These are phyloP conservation scores for Periconia macrospinosa DNA, from an alignment of 2,329 filamentous ascomycete genomes.

Conservation along the genomic window DNA sequence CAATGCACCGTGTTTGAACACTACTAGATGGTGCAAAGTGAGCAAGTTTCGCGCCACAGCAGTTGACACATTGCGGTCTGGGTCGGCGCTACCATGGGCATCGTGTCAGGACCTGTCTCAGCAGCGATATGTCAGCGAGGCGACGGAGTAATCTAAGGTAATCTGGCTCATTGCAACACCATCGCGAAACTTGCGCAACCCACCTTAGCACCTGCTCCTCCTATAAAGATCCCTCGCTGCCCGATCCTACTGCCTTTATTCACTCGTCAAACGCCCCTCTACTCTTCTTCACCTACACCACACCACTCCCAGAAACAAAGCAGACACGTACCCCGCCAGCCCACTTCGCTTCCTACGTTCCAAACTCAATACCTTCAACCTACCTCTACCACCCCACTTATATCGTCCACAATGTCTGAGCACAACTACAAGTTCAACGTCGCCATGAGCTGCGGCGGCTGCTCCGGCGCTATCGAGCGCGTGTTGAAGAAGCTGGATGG, in stretches of 20 bases:
- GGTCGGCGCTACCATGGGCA: constrained; percentile 16
- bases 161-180: constrained; percentile 35
- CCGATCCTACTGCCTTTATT: not conserved
- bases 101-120: constrained; percentile 27
- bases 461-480: constrained; percentile 89
- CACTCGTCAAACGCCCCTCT: not conserved
- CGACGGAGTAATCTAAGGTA: constrained; percentile 29
- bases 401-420: constrained; percentile 60
- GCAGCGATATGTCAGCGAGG: constrained; percentile 34
- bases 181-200: constrained; percentile 38
- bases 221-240: constrained; percentile 4
- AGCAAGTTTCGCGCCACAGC: constrained; percentile 40
- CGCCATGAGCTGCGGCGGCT: constrained; percentile 92
- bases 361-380: constrained; percentile 1
- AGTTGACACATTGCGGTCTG: constrained; percentile 18
- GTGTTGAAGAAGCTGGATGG: constrained; percentile 91
- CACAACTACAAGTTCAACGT: constrained; percentile 97
- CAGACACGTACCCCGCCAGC: constrained; percentile 6
- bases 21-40: constrained; percentile 16
- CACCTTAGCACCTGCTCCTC: constrained; percentile 3
- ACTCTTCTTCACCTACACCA: not conserved
- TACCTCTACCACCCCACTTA: constrained; percentile 4
- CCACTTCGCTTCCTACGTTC: constrained; percentile 2
- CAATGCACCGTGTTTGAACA: too few relatives aligned
- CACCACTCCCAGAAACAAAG: not conserved